Base-by-base conservation (phyloP, 805 yeast genomes). In the Kodamaea lidongshanica region DNA sequence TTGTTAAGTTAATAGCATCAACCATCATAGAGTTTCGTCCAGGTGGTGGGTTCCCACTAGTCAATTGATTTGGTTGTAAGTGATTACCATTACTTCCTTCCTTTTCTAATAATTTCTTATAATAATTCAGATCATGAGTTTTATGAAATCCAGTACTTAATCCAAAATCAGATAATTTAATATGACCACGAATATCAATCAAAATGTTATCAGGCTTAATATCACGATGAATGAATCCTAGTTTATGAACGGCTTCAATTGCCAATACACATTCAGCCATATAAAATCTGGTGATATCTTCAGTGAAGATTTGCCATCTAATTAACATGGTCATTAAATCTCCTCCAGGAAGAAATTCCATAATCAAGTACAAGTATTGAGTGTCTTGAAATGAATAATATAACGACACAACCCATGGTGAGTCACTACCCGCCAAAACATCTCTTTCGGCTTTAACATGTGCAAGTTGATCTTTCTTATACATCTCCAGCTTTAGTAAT, bases 201-300 rank as follows among this genome's bases (percentile, higher is more conserved):
- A 85, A 68, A 35, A 85, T 89, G 50, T 92, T 92, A 65, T 92
- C 98, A 0, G 98, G 98, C 58, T 92, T 92, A 48, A 92, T 89
- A 56, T 92, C 98, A 59, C 98, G 74, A 58, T 92, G 98, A 50
- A 92, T 92, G 53, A 87, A 87, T 0, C 96, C 96, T 19, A 86
- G 66, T 54, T 83, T 84, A 59, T 87, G 96, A 44, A 87, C 79
- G 4, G 95, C 95, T 51, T 88, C 96, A 37, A 87, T 87, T 3
- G 96, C 96, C 48, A 88, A 67, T 7, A 87, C 95, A 67, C 95
- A 87, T 56, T 87, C 96, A 2, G 96, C 96, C 79, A 87, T 86
- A 57, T 88, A 87, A 54, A 87, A 87, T 41, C 96, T 67, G 28
- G 87, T 87, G 31, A 87, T 86, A 54, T 87, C 96, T 53, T 87